phyloP scores from a whole-genome alignment of 2,329 filamentous ascomycete species.

The Beauveria pseudobassiana region DNA sequence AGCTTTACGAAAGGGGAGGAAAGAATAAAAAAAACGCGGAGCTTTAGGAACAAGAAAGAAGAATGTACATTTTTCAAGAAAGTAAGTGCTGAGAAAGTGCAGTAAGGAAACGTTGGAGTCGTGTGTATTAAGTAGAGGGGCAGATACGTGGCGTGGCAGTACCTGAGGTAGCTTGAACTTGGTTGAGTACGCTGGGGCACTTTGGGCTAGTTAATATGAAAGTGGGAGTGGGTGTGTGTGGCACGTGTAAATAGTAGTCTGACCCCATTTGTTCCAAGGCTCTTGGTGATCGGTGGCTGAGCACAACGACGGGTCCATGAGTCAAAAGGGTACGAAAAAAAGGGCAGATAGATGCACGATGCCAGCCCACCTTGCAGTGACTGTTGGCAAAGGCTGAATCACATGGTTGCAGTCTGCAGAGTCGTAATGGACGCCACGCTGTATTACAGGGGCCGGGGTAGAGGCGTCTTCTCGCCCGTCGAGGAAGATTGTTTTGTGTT shows the following conservation, averaged over 20 bases:
- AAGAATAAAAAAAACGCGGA: no score
- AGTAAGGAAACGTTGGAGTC: not conserved
- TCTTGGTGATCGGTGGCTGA: constrained; percentile 9
- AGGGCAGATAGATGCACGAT: not conserved
- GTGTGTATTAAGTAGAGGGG: not conserved
- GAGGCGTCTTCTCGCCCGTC: no score
- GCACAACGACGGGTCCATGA: not conserved
- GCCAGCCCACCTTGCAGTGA: not conserved
- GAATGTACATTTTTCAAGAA: not conserved
- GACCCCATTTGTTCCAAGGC: constrained; percentile 5
- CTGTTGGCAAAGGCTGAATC: not conserved
- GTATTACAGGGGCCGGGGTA: not conserved
- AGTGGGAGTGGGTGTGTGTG: not conserved
- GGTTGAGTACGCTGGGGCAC: no score
- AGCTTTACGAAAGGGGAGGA: no score
- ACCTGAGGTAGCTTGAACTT: no score
- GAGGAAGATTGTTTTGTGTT: no score
- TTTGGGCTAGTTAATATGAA: not conserved
- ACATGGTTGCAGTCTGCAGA: not conserved
- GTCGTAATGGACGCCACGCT: not conserved
- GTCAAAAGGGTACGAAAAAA: not conserved
- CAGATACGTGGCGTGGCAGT: not conserved
- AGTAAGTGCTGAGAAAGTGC: not conserved
- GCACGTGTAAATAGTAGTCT: not conserved
- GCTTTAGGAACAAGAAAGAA: not conserved